phyloP scores from a whole-genome alignment of 345 rosid genomes.

The Hevea brasiliensis region DNA sequence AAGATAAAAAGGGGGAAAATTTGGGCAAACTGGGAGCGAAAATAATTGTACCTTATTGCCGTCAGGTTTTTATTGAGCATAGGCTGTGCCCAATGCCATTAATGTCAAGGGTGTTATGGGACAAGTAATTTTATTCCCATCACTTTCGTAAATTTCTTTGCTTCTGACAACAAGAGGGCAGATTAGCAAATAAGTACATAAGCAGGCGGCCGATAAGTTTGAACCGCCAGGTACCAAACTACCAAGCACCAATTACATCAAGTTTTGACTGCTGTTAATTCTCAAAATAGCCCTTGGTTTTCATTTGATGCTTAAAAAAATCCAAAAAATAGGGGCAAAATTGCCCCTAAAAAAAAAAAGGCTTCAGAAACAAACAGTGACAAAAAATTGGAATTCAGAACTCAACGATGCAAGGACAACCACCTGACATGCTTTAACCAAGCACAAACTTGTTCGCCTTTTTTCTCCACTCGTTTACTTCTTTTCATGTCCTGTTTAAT shows the following conservation, averaged over 20 bases:
- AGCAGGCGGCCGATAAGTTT: neutral
- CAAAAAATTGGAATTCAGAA: too few relatives aligned
- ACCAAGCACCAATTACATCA: constrained; percentile 6
- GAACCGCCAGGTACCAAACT: too few relatives aligned
- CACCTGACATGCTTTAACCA: constrained; percentile 12
- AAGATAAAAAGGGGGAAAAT: too few relatives aligned
- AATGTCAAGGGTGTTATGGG: neutral
- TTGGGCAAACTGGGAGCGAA: too few relatives aligned
- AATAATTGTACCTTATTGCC: neutral
- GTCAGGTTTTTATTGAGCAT: neutral
- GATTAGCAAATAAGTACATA: constrained; percentile 10
- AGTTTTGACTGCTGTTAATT: neutral
- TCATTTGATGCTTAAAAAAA: neutral
- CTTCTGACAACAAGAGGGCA: constrained; percentile 4
- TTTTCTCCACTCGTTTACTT: neutral
- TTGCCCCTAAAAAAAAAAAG: neutral
- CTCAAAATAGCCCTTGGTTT: neutral
- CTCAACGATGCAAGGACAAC: neutral
- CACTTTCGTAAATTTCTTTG: constrained; percentile 23
- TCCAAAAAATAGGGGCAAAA: neutral
- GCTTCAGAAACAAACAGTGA: neutral
- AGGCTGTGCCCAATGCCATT: neutral
- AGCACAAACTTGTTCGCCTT: neutral
- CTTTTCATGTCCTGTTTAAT: constrained; percentile 9
- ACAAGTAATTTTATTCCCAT: neutral